phyloP scores from a whole-genome alignment of 352 stramenopile genomes.

The Peronospora destructor region DNA sequence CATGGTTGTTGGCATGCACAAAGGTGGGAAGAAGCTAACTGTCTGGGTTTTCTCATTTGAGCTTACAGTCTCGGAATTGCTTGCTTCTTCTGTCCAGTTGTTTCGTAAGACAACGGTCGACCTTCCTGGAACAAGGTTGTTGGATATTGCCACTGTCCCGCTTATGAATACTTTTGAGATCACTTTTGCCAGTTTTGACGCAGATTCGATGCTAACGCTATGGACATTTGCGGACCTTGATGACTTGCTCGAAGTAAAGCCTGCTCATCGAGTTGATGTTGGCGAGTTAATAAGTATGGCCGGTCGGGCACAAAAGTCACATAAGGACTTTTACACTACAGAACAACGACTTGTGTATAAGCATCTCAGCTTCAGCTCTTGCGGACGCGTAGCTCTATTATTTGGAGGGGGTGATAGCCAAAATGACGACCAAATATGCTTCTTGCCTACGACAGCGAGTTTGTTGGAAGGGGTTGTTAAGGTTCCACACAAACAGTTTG shows the following conservation, averaged over 20 bases:
- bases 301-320: constrained; percentile 13
- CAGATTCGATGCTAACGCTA: constrained; percentile 30
- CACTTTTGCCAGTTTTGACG: constrained; percentile 40
- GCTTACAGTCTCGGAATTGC: constrained; percentile 1
- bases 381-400: constrained; percentile 48
- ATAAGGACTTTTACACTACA: constrained; percentile 36
- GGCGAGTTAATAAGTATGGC: constrained; percentile 26
- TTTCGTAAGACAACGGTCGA: constrained; percentile 40
- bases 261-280: constrained; percentile 38
- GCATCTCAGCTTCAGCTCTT: constrained; percentile 45
- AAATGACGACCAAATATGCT: constrained; percentile 37
- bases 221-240: constrained; percentile 60
- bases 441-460: constrained; percentile 44
- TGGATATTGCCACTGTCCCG: constrained; percentile 38
- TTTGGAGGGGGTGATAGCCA: constrained; percentile 29
- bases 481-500: constrained; percentile 55
- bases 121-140: constrained; percentile 23
- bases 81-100: constrained; percentile 25
- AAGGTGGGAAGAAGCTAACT: constrained; percentile 29
- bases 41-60: constrained; percentile 60
- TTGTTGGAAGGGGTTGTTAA: constrained; percentile 47
- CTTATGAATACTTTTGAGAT: constrained; percentile 45
- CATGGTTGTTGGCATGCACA: constrained; percentile 45
- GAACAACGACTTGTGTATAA: constrained; percentile 42
- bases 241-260: constrained; percentile 35